A percentile compares a stretch with the other conserved stretches of the same genome.
Evolutionary conservation across 371 early-diverging fungal genomes (phyloP).

Genomic region (Rhizopus arrhizus): DNA sequence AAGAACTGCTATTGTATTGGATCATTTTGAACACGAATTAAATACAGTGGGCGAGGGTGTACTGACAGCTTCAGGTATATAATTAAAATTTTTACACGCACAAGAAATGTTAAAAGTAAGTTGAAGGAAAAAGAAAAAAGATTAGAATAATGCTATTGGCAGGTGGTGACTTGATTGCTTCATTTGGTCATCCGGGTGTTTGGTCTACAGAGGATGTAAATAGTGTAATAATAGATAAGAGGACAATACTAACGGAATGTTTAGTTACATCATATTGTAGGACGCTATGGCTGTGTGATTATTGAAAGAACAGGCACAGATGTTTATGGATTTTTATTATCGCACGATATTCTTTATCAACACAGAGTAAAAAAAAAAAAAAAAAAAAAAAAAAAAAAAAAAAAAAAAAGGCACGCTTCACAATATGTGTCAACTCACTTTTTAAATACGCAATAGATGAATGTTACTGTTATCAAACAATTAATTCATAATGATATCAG

Average conservation of each 20-base stretch:
- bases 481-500: constrained; percentile 95
- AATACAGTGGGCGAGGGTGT: constrained; percentile 71
- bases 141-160: constrained; percentile 92
- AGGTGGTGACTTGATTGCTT: constrained; percentile 96
- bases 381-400: neutral
- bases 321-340: constrained; percentile 86
- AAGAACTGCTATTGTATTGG: constrained; percentile 89
- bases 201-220: constrained; percentile 92
- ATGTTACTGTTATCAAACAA: constrained; percentile 92
- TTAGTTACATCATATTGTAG: constrained; percentile 91
- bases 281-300: constrained; percentile 90
- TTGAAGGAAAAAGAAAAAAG: constrained; percentile 50
- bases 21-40: constrained; percentile 90
- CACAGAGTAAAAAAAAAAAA: constrained; percentile 65
- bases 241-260: neutral
- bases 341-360: constrained; percentile 86
- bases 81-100: neutral
- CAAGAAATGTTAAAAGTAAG: neutral
- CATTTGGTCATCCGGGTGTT: constrained; percentile 89
- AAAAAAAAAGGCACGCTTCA: too few relatives aligned
- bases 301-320: constrained; percentile 95
- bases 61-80: constrained; percentile 50
- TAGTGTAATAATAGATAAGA: neutral
- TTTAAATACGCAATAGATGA: constrained; percentile 55
- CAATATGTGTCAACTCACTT: too few relatives aligned